A percentile compares a stretch with the other conserved stretches of the same genome.
Conservation (phyloP, 495 filamentous ascomycete species). For the Podospora conica region DNA sequence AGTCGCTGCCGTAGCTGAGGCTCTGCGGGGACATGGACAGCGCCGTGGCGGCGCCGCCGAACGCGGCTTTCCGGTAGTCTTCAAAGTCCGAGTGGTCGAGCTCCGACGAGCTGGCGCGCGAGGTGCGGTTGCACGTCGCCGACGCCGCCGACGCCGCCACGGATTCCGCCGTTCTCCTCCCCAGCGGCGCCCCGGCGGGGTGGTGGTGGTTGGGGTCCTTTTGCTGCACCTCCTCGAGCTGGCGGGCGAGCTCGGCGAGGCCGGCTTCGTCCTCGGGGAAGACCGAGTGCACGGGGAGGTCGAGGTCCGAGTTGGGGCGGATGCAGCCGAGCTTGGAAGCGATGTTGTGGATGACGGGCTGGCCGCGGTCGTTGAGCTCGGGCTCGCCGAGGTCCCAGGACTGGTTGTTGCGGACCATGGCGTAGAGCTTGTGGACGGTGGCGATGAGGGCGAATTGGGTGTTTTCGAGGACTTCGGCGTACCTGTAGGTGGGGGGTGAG, state of each 20-base stretch:
- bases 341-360: conserved; percentile 52
- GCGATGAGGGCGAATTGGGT: conserved; percentile 51
- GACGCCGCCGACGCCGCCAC: too few species aligned
- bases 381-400: conserved; percentile 51
- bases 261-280: conserved; percentile 51
- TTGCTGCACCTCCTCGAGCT: conserved; percentile 42
- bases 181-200: too few species aligned
- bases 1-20: conserved; percentile 35
- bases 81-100: conserved; percentile 48
- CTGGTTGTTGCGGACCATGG: conserved; percentile 50
- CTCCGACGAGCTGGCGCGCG: conserved; percentile 48
- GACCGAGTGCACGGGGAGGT: conserved; percentile 46
- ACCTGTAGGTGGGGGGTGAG: conserved; percentile 32
- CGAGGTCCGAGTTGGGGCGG: conserved; percentile 47
- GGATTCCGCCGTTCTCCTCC: too few species aligned
- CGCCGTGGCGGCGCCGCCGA: conserved; percentile 28
- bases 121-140: conserved; percentile 32
- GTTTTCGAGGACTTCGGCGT: conserved; percentile 53
- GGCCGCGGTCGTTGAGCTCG: conserved; percentile 50
- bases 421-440: conserved; percentile 53
- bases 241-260: conserved; percentile 43
- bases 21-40: conserved; percentile 43
- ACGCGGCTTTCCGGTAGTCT: conserved; percentile 41
- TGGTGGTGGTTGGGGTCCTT: conserved; percentile 25
- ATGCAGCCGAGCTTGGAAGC: conserved; percentile 52